Conservation (phyloP, 257 asterid species). For the Plantago elongata region DNA sequence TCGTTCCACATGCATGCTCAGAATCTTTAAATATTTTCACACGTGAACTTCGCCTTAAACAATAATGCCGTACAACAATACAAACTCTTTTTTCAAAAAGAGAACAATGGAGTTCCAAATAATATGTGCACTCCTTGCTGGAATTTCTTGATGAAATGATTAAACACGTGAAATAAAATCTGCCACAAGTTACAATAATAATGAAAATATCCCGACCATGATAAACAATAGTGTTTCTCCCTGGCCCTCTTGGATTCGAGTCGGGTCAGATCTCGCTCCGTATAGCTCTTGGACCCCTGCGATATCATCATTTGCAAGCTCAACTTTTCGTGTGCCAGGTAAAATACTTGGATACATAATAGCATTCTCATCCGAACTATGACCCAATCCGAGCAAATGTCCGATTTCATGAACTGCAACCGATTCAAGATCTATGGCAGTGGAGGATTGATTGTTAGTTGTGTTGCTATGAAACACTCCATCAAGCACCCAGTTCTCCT, state of each 20-base stretch:
- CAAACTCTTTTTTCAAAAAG: too few species aligned
- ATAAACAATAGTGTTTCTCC: slow-evolving; percentile 24
- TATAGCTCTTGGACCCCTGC: slow-evolving; percentile 57
- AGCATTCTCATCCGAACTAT: slow-evolving; percentile 65
- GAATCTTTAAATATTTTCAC: too few species aligned
- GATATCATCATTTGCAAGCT: slow-evolving; percentile 51
- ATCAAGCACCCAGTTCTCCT: slow-evolving; percentile 77
- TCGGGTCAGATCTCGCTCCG: slow-evolving; percentile 52
- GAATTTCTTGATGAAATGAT: too few species aligned
- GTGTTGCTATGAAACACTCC: slow-evolving; percentile 23
- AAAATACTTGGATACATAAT: slow-evolving; percentile 74
- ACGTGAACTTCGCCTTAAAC: too few species aligned
- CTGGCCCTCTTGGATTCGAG: slow-evolving; percentile 28
- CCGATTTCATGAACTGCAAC: slow-evolving; percentile 94
- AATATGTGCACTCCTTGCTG: too few species aligned
- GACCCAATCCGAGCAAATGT: slow-evolving; percentile 85
- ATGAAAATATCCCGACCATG: too few species aligned
- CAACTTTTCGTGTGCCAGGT: slow-evolving; percentile 57
- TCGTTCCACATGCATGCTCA: too few species aligned
- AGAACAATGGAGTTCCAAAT: too few species aligned
- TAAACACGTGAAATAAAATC: too few species aligned
- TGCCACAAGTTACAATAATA: too few species aligned
- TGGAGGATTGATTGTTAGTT: too few species aligned
- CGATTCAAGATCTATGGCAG: slow-evolving; percentile 79
- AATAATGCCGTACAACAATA: too few species aligned